Conservation (phyloP, 1,284 basidiomycete species). For the Rhodofomes roseus region DNA sequence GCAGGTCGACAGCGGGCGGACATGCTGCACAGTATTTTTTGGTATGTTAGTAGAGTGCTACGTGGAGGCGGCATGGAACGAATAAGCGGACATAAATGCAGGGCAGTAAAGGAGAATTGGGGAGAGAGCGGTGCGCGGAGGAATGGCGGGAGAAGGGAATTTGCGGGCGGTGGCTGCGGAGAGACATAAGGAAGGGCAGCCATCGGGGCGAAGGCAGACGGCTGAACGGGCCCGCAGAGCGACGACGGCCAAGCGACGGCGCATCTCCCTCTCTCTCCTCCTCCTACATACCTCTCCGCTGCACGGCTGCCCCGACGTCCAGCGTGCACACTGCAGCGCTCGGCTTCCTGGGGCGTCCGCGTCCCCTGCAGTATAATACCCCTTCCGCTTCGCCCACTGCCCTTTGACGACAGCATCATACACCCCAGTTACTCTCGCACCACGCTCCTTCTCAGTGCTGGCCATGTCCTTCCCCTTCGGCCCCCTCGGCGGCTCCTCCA, state of each 20-base stretch:
- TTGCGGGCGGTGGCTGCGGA: neutral
- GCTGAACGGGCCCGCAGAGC: neutral
- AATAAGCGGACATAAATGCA: too few relatives aligned
- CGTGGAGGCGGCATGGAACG: too few relatives aligned
- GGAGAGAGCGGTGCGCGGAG: neutral
- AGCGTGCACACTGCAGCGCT: neutral
- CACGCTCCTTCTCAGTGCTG: slow-evolving; percentile 10
- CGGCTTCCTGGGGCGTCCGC: neutral
- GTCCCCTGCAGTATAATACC: neutral
- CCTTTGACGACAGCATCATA: neutral
- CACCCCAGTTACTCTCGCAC: neutral
- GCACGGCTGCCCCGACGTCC: neutral
- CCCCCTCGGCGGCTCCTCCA: slow-evolving; percentile 9
- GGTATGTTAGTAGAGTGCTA: too few relatives aligned
- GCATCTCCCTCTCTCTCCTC: neutral
- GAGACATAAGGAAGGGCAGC: neutral
- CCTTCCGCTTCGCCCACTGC: neutral
- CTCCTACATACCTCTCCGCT: neutral
- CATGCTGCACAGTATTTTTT: too few relatives aligned
- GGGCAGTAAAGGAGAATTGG: too few relatives aligned
- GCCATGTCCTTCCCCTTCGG: slow-evolving; percentile 20
- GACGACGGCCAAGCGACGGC: neutral
- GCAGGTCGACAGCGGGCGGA: neutral
- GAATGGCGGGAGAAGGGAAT: neutral
- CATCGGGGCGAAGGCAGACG: neutral